Conservation (phyloP, 805 yeast species). For the Ogataea corticis region DNA sequence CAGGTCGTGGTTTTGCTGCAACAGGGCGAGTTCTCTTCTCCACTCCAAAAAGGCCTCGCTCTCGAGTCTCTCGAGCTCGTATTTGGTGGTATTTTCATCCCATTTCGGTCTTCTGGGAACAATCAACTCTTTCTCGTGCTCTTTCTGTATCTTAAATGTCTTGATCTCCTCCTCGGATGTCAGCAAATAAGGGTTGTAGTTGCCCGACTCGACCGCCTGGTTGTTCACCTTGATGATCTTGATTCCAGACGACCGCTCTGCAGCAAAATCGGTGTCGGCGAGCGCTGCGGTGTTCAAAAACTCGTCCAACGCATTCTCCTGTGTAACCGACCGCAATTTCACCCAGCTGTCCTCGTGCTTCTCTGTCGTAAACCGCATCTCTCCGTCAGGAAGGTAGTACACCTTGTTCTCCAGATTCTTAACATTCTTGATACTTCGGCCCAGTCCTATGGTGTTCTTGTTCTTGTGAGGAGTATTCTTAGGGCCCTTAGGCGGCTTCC, state of each 20-base stretch:
- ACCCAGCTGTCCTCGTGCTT: constrained; percentile 88
- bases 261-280: constrained; percentile 94
- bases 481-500: constrained; percentile 92
- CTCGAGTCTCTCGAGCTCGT: constrained; percentile 82
- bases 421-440: constrained; percentile 77
- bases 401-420: constrained; percentile 69
- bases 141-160: constrained; percentile 60
- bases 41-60: constrained; percentile 89
- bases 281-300: constrained; percentile 92
- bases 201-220: constrained; percentile 65
- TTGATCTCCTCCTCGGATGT: constrained; percentile 65
- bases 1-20: constrained; percentile 83
- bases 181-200: constrained; percentile 57
- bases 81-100: constrained; percentile 68
- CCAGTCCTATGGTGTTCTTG: constrained; percentile 81
- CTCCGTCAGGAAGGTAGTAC: constrained; percentile 79
- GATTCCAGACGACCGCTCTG: constrained; percentile 81
- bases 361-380: constrained; percentile 83
- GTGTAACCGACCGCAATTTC: constrained; percentile 89
- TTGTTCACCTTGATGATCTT: constrained; percentile 76
- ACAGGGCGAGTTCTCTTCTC: constrained; percentile 85
- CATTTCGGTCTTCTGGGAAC: constrained; percentile 94
- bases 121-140: constrained; percentile 66
- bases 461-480: constrained; percentile 84
- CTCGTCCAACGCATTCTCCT: constrained; percentile 91